Evolutionary conservation across 805 yeast species (phyloP).

Genomic region (Metschnikowia noctiluminum): DNA sequence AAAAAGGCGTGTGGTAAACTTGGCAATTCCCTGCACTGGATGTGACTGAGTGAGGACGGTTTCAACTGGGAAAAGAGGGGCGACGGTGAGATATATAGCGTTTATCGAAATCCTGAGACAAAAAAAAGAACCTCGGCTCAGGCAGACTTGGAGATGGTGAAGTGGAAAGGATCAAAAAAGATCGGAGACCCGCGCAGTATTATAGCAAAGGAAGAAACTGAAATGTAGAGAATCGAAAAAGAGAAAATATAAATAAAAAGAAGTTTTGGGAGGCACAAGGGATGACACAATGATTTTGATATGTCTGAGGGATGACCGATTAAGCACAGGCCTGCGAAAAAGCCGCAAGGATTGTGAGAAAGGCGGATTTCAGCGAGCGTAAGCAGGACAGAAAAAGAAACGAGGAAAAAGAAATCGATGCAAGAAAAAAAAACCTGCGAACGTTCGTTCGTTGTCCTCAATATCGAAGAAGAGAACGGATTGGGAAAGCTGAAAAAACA

Average conservation of each 20-base stretch:
- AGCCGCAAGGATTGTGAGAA: conserved; percentile 2
- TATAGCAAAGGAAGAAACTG: background rate
- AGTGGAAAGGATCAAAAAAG: background rate
- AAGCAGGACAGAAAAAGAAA: conserved; percentile 7
- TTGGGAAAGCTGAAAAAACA: too few relatives aligned
- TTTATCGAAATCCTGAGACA: background rate
- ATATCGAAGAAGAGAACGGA: too few relatives aligned
- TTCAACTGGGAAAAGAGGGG: background rate
- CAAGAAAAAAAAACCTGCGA: background rate
- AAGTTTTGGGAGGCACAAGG: background rate
- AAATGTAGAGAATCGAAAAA: background rate
- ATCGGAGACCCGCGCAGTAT: background rate
- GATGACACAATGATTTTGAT: background rate
- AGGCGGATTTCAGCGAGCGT: conserved; percentile 3
- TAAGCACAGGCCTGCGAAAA: conserved; percentile 2
- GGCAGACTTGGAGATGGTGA: background rate
- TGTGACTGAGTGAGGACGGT: background rate
- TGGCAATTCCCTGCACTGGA: conserved; percentile 1
- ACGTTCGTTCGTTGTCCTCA: background rate
- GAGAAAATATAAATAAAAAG: background rate
- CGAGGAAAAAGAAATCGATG: background rate
- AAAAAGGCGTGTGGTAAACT: conserved; percentile 2
- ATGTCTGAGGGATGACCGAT: conserved; percentile 5
- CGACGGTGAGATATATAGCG: background rate
- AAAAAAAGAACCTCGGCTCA: background rate